A percentile compares a stretch with the other conserved stretches of the same genome.
Conservation (phyloP, 768 basidiomycete species). For the Atractiella rhizophila region DNA sequence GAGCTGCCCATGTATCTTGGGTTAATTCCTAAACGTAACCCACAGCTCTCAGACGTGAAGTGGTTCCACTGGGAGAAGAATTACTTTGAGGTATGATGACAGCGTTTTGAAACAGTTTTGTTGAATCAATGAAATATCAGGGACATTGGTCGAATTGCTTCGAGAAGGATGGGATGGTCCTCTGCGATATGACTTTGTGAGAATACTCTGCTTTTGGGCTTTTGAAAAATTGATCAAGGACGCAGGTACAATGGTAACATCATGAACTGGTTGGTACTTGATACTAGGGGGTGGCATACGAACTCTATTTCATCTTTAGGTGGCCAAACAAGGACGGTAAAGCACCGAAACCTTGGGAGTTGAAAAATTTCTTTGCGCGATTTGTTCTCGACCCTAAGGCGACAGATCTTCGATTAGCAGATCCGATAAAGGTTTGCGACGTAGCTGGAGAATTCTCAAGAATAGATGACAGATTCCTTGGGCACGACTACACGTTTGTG, state of each 20-base stretch:
- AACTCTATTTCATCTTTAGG: no score
- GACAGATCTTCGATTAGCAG: neutral
- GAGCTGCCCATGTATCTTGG: conserved; percentile 1
- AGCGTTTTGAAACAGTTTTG: no score
- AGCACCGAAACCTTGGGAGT: neutral
- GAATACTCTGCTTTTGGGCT: no score
- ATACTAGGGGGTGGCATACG: no score
- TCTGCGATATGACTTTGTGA: conserved; percentile 1
- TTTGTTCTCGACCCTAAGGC: conserved; percentile 6
- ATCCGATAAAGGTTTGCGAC: conserved; percentile 2
- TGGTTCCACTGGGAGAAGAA: conserved; percentile 7
- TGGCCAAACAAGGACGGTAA: conserved; percentile 1
- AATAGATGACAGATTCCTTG: conserved; percentile 4
- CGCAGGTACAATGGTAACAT: conserved; percentile 2
- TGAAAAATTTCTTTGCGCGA: conserved; percentile 3
- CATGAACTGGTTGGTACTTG: conserved; percentile 1
- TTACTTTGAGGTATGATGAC: conserved; percentile 1
- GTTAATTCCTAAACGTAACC: neutral
- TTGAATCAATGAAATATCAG: no score
- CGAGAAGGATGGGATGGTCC: conserved; percentile 3
- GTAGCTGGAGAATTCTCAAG: conserved; percentile 6
- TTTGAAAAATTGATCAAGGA: no score
- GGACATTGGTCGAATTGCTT: neutral
- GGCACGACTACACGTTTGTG: conserved; percentile 1
- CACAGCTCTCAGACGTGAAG: conserved; percentile 5